phyloP scores from a whole-genome alignment of 208 protist species.

The Angomonas deanei region DNA sequence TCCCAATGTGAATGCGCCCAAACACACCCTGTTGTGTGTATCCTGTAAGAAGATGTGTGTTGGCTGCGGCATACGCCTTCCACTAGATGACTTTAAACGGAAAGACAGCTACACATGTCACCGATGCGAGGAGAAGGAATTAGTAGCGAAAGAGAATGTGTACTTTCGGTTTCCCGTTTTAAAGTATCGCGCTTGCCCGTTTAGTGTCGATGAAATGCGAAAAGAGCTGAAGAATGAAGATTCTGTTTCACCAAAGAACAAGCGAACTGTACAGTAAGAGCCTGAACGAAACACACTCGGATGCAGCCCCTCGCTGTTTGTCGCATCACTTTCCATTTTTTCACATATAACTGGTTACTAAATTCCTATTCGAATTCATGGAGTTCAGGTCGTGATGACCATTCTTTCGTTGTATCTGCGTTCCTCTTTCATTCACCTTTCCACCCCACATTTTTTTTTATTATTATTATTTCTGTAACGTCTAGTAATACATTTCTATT shows the following conservation, averaged over 20 bases:
- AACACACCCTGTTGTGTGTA: slow-evolving; percentile 56
- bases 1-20: slow-evolving; percentile 30
- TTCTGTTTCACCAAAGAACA: too few species aligned
- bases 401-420: too few species aligned
- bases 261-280: too few species aligned
- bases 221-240: slow-evolving; percentile 52
- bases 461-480: not conserved
- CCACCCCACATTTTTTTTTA: too few species aligned
- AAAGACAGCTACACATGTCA: slow-evolving; percentile 43
- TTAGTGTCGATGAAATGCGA: slow-evolving; percentile 72
- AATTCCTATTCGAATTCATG: too few species aligned
- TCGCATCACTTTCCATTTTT: too few species aligned
- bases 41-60: slow-evolving; percentile 74
- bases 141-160: slow-evolving; percentile 76
- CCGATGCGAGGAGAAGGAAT: slow-evolving; percentile 61
- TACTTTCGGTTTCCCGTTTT: slow-evolving; percentile 87
- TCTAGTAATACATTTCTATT: not conserved
- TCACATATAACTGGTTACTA: too few species aligned
- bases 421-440: not conserved
- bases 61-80: slow-evolving; percentile 54
- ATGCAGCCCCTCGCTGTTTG: too few species aligned
- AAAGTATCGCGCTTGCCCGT: slow-evolving; percentile 80
- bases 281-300: too few species aligned
- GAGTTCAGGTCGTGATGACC: too few species aligned
- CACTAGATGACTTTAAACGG: slow-evolving; percentile 38